A percentile compares a stretch with the other conserved stretches of the same genome.
These are phyloP conservation scores for Rhytidiadelphus loreus DNA, from an alignment of 225 moss, liverwort and hornwort genomes.

Conservation along the genomic window DNA sequence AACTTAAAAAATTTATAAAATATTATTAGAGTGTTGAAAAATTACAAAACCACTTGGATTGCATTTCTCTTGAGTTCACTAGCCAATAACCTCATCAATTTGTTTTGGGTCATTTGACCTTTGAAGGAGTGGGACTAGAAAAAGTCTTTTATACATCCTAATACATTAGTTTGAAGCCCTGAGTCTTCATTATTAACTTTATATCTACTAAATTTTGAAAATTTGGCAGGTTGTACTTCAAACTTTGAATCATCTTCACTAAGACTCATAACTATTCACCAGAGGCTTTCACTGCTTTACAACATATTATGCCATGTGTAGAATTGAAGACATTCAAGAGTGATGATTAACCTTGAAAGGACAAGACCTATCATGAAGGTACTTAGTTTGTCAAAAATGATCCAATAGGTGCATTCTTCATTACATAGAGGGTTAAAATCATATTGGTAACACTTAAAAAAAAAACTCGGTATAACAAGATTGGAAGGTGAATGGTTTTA, in stretches of 20 bases:
- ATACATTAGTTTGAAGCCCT: accelerated
- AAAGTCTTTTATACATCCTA: accelerated
- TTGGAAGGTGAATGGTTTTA: background rate
- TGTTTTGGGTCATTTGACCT: no score
- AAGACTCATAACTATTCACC: background rate
- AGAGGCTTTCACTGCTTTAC: background rate
- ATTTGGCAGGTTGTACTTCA: accelerated
- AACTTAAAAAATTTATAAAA: no score
- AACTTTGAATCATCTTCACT: background rate
- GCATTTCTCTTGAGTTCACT: background rate
- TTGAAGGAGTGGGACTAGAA: background rate
- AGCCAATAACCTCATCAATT: background rate
- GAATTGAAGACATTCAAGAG: accelerated
- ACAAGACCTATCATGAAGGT: no score
- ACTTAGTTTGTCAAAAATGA: background rate
- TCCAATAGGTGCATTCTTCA: background rate
- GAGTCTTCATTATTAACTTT: background rate
- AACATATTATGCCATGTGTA: background rate
- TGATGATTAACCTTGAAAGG: background rate
- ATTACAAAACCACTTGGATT: no score
- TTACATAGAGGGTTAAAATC: background rate
- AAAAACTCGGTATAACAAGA: accelerated
- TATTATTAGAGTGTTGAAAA: background rate
- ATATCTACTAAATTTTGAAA: background rate
- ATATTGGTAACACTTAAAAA: background rate